A percentile compares a stretch with the other conserved stretches of the same genome.
phyloP scores from a whole-genome alignment of 495 filamentous ascomycete genomes.

The Trichoderma virens region DNA sequence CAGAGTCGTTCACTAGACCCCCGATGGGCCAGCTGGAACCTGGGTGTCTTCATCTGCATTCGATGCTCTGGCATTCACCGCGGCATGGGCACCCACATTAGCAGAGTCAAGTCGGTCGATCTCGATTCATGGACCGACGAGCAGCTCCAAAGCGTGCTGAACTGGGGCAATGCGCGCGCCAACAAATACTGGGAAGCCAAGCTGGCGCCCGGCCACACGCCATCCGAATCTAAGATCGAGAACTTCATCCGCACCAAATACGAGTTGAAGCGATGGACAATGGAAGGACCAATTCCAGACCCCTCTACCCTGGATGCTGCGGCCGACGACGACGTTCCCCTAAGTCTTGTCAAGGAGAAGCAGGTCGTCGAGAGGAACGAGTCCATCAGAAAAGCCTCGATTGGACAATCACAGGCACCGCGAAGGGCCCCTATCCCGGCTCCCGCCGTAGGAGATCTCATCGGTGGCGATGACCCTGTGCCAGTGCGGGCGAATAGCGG shows the following conservation, averaged over 20 bases:
- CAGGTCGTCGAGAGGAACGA: slow-evolving; percentile 42
- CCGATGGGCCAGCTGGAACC: slow-evolving; percentile 97
- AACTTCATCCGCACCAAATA: slow-evolving; percentile 99
- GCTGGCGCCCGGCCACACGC: slow-evolving; percentile 82
- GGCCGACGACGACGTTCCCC: slow-evolving; percentile 72
- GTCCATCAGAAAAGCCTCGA: slow-evolving; percentile 35
- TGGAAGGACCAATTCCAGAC: slow-evolving; percentile 92
- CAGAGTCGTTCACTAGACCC: slow-evolving; percentile 52
- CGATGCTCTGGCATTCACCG: slow-evolving; percentile 97
- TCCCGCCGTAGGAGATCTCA: slow-evolving; percentile 40
- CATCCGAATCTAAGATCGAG: slow-evolving; percentile 97
- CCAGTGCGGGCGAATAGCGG: slow-evolving; percentile 48
- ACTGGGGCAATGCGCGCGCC: slow-evolving; percentile 89
- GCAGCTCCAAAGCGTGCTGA: slow-evolving; percentile 82
- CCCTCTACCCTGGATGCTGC: slow-evolving; percentile 76
- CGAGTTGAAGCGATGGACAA: slow-evolving; percentile 94
- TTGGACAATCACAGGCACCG: slow-evolving; percentile 25
- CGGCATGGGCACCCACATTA: slow-evolving; percentile 98
- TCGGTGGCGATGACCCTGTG: slow-evolving; percentile 34
- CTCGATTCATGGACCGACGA: slow-evolving; percentile 98
- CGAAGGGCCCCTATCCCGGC: slow-evolving; percentile 18
- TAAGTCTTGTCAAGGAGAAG: slow-evolving; percentile 52
- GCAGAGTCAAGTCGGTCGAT: slow-evolving; percentile 94
- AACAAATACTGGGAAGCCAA: slow-evolving; percentile 99
- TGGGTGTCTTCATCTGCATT: slow-evolving; percentile 94